A percentile compares a stretch with the other conserved stretches of the same genome.
Evolutionary conservation across 768 basidiomycete genomes (phyloP).

Genomic region (Phylloporus sp.): DNA sequence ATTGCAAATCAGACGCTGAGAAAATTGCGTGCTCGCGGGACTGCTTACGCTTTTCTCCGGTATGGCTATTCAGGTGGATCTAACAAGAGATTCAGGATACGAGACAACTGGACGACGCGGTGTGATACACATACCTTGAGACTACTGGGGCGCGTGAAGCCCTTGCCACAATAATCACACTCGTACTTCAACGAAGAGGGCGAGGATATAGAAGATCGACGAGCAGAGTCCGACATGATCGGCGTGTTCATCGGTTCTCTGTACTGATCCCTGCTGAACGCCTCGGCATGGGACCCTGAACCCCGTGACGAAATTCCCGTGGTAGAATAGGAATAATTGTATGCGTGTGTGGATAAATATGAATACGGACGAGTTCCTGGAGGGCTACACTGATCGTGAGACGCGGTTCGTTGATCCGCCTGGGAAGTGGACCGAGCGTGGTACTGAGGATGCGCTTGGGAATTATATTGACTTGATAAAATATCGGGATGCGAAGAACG

Average conservation of each 20-base stretch:
- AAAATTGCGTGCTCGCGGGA: background rate
- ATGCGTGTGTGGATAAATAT: constrained; percentile 18
- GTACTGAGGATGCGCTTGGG: constrained; percentile 18
- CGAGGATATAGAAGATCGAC: constrained; percentile 18
- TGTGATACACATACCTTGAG: constrained; percentile 50
- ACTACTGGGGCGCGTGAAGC: constrained; percentile 79
- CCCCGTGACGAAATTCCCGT: constrained; percentile 17
- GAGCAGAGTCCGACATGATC: constrained; percentile 8
- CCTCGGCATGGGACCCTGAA: constrained; percentile 19
- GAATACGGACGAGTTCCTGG: constrained; percentile 26
- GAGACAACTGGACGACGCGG: background rate
- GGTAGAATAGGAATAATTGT: constrained; percentile 15
- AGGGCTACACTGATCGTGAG: constrained; percentile 25
- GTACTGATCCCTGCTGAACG: constrained; percentile 12
- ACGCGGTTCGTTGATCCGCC: constrained; percentile 21
- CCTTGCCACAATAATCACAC: constrained; percentile 73
- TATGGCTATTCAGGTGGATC: constrained; percentile 84
- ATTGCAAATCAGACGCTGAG: constrained; percentile 13
- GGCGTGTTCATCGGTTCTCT: constrained; percentile 12
- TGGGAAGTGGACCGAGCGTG: constrained; percentile 28
- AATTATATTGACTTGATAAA: constrained; percentile 22
- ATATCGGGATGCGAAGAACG: constrained; percentile 17
- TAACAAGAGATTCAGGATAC: constrained; percentile 26
- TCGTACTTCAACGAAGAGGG: constrained; percentile 57
- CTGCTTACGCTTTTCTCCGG: constrained; percentile 75